Evolutionary conservation across 441 rosid species (phyloP).

Genomic region (Euphorbia schlechtendalii): DNA sequence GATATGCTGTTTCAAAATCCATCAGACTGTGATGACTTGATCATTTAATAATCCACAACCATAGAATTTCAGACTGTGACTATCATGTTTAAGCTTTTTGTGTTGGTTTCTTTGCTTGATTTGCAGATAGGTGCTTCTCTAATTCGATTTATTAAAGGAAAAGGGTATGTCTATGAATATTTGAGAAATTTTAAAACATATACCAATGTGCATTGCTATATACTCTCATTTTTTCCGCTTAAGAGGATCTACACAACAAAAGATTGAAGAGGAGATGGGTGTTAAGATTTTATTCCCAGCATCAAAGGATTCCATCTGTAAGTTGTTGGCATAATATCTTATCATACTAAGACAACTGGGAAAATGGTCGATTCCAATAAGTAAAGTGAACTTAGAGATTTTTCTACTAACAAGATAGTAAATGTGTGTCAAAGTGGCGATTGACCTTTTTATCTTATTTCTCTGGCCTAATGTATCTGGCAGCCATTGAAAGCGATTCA

Average conservation of each 20-base stretch:
- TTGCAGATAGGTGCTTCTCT: conserved; percentile 78
- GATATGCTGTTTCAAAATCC: conserved; percentile 2
- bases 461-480: conserved; percentile 15
- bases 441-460: conserved; percentile 14
- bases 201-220: conserved; percentile 17
- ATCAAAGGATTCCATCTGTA: conserved; percentile 57
- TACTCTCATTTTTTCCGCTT: conserved; percentile 18
- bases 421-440: conserved; percentile 8
- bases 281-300: conserved; percentile 63
- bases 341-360: not conserved
- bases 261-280: conserved; percentile 70
- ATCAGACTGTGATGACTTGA: not conserved
- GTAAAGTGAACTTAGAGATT: no score
- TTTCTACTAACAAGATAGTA: not conserved
- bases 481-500: conserved; percentile 76
- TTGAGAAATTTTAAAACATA: conserved; percentile 12
- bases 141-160: conserved; percentile 63
- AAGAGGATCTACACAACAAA: conserved; percentile 61
- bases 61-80: no score
- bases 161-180: conserved; percentile 44
- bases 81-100: not conserved
- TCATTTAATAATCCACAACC: not conserved
- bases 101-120: conserved; percentile 19
- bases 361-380: not conserved
- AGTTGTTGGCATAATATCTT: conserved; percentile 7